These are phyloP conservation scores for Acacia confusa DNA, from an alignment of 306 rosid genomes.

Conservation along the genomic window DNA sequence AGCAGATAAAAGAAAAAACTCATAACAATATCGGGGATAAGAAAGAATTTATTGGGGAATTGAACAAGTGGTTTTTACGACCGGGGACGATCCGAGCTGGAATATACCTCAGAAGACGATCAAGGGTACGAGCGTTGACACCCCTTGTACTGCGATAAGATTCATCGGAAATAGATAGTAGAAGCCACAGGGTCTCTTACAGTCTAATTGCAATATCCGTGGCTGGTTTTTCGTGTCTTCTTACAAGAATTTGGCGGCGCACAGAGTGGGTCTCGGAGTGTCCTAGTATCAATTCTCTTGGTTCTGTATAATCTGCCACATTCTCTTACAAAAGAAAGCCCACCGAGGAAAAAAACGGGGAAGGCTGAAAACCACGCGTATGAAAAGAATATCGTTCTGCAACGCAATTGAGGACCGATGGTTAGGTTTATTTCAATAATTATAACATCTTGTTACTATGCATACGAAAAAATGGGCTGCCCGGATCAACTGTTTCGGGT, in stretches of 20 bases:
- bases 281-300: background rate
- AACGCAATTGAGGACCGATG: background rate
- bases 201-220: constrained; percentile 1
- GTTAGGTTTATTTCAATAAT: background rate
- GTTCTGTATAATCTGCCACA: background rate
- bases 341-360: background rate
- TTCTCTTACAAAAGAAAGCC: background rate
- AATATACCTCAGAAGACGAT: constrained; percentile 23
- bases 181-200: constrained; percentile 17
- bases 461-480: too few species aligned
- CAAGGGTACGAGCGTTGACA: constrained; percentile 27
- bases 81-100: background rate
- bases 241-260: constrained; percentile 20
- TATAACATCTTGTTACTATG: background rate
- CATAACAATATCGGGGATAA: background rate
- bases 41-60: background rate
- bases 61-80: constrained; percentile 24
- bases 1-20: background rate
- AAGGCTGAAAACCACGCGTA: background rate
- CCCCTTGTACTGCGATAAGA: background rate
- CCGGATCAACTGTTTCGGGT: too few species aligned
- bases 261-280: constrained; percentile 5
- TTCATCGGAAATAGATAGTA: background rate
- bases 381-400: background rate
- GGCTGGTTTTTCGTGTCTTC: constrained; percentile 1